Evolutionary conservation across 805 yeast genomes (phyloP), one percentile per base, ranked within the genome.

Genomic region (Metschnikowia orientalis): DNA sequence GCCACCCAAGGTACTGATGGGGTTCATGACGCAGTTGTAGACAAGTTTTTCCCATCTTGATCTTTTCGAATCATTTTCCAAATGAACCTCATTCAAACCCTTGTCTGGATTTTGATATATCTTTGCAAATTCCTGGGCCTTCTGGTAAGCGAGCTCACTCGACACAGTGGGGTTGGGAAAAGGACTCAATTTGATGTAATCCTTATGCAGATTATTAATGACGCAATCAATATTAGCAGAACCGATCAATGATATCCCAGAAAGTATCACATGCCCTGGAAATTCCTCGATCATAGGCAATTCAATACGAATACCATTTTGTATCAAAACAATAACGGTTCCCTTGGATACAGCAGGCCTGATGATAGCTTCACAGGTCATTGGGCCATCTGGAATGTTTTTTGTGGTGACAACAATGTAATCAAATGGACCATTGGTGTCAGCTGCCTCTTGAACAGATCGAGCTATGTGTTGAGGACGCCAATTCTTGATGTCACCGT

Each of bases 261-360:
- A 79, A 4, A 81, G 50, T 3, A 75, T 65, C 3, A 71, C 62
- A 34, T 63, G 67, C 10, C 59, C 51, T 1, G 82, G 83, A 47
- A 61, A 79, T 10, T 61, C 61, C n/a, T 51, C 55, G 33, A 73
- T 58, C 12, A 79, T 60, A 9, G 80, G 79, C 41, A 64, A 61
- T 36, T 77, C 85, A 32, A 75, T 67, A 35, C 76, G 84, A 38
- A 80, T 61, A 0, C 86, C 88, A 50, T 79, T 80, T 54, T 80
- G 87, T 33, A 81, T 58, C 35, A 81, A 62, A 2, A 81, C 69
- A 26, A 79, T 57, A 9, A 74, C 57, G 5, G 81, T 69, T 22
- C 56, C 54, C 4, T 33, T 34, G 2, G 45, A 28, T 2, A 42
- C 43, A 4, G 46, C 50, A 3, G 50, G 50, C 3, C 72, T 19